phyloP scores from a whole-genome alignment of 164 flowering plant species.

The Vitis cinerea region DNA sequence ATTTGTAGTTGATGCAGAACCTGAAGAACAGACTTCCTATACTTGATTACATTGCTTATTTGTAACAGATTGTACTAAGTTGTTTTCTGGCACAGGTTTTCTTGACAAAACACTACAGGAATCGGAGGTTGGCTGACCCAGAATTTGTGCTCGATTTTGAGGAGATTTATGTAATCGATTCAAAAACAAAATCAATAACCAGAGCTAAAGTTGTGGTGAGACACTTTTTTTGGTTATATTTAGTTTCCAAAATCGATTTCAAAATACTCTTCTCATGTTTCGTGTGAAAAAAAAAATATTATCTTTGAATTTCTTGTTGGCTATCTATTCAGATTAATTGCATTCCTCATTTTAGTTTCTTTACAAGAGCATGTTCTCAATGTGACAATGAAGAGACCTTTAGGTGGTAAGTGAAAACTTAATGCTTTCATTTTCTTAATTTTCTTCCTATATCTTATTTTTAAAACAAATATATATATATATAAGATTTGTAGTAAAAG shows the following conservation, averaged over 20 bases:
- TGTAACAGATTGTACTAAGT: background rate
- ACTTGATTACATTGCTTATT: background rate
- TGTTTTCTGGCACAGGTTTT: slow-evolving; percentile 56
- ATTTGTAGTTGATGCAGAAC: no score
- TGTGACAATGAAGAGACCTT: no score
- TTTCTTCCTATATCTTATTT: no score
- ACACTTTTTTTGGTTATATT: background rate
- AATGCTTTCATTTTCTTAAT: no score
- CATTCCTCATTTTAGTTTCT: no score
- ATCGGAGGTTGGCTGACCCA: slow-evolving; percentile 71
- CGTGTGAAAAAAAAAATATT: background rate
- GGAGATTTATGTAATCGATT: slow-evolving; percentile 94
- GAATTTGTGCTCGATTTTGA: slow-evolving; percentile 94
- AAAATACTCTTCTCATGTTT: background rate
- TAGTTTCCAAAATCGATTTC: background rate
- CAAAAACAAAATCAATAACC: slow-evolving; percentile 83
- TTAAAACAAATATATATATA: no score
- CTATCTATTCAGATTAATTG: no score
- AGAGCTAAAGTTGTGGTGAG: slow-evolving; percentile 90
- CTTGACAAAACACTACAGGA: slow-evolving; percentile 87
- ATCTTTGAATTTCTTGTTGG: background rate
- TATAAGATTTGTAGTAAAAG: no score
- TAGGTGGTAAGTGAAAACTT: no score
- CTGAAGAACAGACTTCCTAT: no score
- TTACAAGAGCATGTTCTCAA: no score